Evolutionary conservation across 345 rosid genomes (phyloP).

Genomic region (Populus euphratica): DNA sequence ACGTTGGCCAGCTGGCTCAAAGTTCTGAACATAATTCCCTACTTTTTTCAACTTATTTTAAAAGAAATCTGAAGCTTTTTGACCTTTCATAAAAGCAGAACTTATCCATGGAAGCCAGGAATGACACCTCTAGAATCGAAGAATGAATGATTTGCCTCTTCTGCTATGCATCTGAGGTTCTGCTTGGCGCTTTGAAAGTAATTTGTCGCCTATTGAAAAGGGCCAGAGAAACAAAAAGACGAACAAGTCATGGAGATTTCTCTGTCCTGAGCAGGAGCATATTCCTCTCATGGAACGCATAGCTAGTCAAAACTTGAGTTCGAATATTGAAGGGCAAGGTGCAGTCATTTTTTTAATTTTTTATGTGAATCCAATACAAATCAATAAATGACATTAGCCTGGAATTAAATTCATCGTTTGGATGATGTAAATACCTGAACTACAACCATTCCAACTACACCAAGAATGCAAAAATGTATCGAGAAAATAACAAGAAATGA

Average conservation of each 20-base stretch:
- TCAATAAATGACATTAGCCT: too few relatives aligned
- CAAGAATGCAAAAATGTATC: too few relatives aligned
- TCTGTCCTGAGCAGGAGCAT: background rate
- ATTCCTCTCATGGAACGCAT: background rate
- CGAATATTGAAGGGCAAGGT: too few relatives aligned
- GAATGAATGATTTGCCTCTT: background rate
- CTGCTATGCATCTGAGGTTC: background rate
- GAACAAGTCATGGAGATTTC: background rate
- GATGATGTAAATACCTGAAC: too few relatives aligned
- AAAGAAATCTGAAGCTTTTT: background rate
- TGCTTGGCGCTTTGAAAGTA: background rate
- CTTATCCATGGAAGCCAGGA: background rate
- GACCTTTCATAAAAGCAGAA: background rate
- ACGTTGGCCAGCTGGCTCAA: background rate
- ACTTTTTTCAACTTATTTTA: background rate
- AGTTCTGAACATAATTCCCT: background rate
- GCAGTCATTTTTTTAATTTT: too few relatives aligned
- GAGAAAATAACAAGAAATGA: too few relatives aligned
- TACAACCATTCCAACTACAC: too few relatives aligned
- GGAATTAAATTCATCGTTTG: too few relatives aligned
- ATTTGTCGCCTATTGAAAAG: background rate
- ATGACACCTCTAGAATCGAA: background rate
- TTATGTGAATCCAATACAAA: too few relatives aligned
- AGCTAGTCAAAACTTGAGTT: background rate
- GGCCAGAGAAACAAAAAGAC: background rate